Evolutionary conservation across 495 filamentous ascomycete genomes (phyloP), one percentile per base, ranked within the genome.

Genomic region (Neurospora intermedia): DNA sequence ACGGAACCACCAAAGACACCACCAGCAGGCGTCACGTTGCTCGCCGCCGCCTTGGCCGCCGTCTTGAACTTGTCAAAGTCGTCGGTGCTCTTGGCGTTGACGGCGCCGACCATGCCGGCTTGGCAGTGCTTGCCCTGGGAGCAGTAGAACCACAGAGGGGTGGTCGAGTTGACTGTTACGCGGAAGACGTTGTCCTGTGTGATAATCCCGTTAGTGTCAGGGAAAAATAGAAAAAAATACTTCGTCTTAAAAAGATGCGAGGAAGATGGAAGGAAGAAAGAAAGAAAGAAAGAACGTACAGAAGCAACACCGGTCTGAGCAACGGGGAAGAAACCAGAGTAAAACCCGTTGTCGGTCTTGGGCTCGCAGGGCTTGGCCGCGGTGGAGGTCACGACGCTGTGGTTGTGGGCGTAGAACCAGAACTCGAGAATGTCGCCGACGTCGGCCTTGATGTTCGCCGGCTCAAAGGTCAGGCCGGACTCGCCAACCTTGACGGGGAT

Each of bases 81-180:
- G 13, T 71, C 40, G 43, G 23, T 31, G 40, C 35, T 70, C 23
- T 4, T 70, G 39, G 77, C 74, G 79, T 82, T 82, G 76, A 83
- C 74, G 73, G 81, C 77, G 73, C 77, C 81, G 27, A 77, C 77
- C 81, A 82, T 82, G 75, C 81, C 79, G 45, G 77, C 75, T 15
- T 73, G 73, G 77, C 81, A 83, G 76, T 82, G 79, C 40, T 76
- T 69, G 39, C 75, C 78, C 48, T 80, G 79, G 27, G 82, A 81
- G 79, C 88, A 89, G 78, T 89, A 90, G 73, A 84, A 83, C 77
- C 84, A 86, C 69, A 88, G 81, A 1, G 88, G 87, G 18, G 84
- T 75, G 11, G 85, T 88, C 76, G 85, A 79, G 74, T 85, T 88
- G 66, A 88, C 76, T 7, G 79, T 85, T 43, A 89, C 72, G 23